phyloP scores from a whole-genome alignment of 306 rosid species.

The Prunus armeniaca region DNA sequence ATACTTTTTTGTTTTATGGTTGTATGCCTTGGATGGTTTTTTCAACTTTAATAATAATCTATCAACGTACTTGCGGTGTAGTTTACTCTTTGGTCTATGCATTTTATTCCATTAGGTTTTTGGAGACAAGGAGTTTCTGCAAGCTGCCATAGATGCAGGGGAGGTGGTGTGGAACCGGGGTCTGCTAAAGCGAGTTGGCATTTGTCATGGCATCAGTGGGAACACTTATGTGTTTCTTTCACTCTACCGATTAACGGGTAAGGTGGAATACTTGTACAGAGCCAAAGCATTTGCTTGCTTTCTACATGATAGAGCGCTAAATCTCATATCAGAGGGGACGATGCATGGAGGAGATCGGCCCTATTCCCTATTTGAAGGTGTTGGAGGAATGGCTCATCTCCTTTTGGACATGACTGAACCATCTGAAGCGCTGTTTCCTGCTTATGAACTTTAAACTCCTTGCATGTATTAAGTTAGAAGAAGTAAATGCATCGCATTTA shows the following conservation, averaged over 20 bases:
- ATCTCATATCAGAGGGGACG: constrained; percentile 51
- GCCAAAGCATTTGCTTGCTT: constrained; percentile 84
- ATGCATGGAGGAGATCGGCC: constrained; percentile 89
- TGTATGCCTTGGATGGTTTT: neutral
- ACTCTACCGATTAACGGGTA: constrained; percentile 65
- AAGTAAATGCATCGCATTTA: neutral
- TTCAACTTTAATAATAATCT: neutral
- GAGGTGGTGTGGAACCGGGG: constrained; percentile 79
- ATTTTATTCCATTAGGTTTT: constrained; percentile 44
- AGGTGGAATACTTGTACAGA: constrained; percentile 52
- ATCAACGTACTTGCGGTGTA: neutral
- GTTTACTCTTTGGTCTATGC: constrained; percentile 1
- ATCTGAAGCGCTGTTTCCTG: constrained; percentile 63
- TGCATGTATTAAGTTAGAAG: neutral
- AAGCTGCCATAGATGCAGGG: constrained; percentile 72
- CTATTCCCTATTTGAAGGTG: constrained; percentile 71
- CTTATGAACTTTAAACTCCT: constrained; percentile 51
- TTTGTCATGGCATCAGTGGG: constrained; percentile 85
- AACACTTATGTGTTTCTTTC: constrained; percentile 80
- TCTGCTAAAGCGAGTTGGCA: constrained; percentile 75
- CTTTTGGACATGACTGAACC: constrained; percentile 75
- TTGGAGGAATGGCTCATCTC: constrained; percentile 71
- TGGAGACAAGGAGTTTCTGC: constrained; percentile 58
- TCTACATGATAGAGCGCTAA: constrained; percentile 56
- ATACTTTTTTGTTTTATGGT: neutral